Percentiles rank a stretch among this genome's conserved stretches.
phyloP scores from a whole-genome alignment of 2,329 filamentous ascomycete species.

The Kalmusia sp. region DNA sequence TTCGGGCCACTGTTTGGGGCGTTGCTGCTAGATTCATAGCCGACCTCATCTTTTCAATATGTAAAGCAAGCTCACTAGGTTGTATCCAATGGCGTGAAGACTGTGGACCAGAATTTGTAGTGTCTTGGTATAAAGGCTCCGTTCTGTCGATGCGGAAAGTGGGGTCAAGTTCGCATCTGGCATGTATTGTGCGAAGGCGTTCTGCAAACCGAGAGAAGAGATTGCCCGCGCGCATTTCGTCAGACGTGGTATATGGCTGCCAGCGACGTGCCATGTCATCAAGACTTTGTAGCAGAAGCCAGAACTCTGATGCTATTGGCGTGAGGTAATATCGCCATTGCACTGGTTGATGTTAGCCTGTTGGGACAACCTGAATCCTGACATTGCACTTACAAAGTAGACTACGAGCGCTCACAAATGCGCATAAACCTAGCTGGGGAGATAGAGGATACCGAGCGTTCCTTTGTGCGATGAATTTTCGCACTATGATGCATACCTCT shows the following conservation, averaged over 20 bases:
- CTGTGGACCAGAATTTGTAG: not conserved
- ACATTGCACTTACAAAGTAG: slow-evolving; percentile 2
- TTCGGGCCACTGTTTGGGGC: not conserved
- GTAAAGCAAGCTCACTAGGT: not conserved
- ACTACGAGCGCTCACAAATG: slow-evolving; percentile 9
- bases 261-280: not conserved
- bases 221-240: not conserved
- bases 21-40: not conserved
- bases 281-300: not conserved
- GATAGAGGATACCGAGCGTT: not conserved
- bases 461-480: too few relatives aligned
- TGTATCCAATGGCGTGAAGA: not conserved
- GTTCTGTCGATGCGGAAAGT: not conserved
- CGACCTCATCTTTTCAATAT: not conserved
- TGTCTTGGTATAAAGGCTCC: not conserved
- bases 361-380: too few relatives aligned
- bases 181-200: not conserved
- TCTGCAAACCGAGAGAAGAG: not conserved
- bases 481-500: too few relatives aligned
- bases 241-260: not conserved
- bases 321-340: not conserved
- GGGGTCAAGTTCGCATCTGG: not conserved
- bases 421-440: slow-evolving; percentile 9
- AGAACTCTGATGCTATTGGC: not conserved
- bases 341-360: not conserved